These are phyloP conservation scores for Arthrobotrys iridis DNA, from an alignment of 2,329 filamentous ascomycete species.

Conservation along the genomic window DNA sequence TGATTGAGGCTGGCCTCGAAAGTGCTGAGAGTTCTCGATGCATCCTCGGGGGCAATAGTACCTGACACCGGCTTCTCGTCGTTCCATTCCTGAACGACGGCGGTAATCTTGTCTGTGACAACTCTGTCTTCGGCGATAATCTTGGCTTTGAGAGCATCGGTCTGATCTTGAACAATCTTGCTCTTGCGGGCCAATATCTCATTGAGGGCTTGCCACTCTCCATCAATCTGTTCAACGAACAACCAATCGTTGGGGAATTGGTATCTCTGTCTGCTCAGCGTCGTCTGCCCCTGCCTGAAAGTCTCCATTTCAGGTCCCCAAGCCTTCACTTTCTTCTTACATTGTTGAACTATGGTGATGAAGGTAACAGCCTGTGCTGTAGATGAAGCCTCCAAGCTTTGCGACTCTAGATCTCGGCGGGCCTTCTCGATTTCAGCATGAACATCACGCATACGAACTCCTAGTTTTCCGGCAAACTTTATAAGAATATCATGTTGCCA, in stretches of 20 bases:
- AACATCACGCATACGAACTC: constrained; percentile 89
- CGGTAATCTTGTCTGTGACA: constrained; percentile 84
- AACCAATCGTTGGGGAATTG: constrained; percentile 95
- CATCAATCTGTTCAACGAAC: constrained; percentile 93
- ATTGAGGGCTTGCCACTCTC: constrained; percentile 92
- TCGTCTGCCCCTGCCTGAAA: constrained; percentile 95
- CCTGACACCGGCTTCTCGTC: constrained; percentile 97
- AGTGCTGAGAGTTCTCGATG: constrained; percentile 79
- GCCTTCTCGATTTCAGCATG: constrained; percentile 92
- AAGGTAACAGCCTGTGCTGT: constrained; percentile 98
- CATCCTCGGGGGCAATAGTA: constrained; percentile 87
- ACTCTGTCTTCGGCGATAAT: constrained; percentile 93
- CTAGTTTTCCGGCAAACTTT: constrained; percentile 90
- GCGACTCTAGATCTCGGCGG: constrained; percentile 86
- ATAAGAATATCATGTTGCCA: constrained; percentile 98
- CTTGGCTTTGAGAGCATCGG: constrained; percentile 92
- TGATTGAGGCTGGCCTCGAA: constrained; percentile 88
- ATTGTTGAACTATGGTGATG: constrained; percentile 96
- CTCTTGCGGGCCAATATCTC: constrained; percentile 91
- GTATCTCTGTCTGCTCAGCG: constrained; percentile 88
- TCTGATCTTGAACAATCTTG: constrained; percentile 96
- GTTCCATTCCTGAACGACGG: constrained; percentile 88
- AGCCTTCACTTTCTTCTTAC: constrained; percentile 88
- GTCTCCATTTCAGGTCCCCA: constrained; percentile 97
- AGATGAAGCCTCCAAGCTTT: constrained; percentile 91